Conservation (phyloP, 192 early-diverging fungal species). For the Thamnidium elegans region DNA sequence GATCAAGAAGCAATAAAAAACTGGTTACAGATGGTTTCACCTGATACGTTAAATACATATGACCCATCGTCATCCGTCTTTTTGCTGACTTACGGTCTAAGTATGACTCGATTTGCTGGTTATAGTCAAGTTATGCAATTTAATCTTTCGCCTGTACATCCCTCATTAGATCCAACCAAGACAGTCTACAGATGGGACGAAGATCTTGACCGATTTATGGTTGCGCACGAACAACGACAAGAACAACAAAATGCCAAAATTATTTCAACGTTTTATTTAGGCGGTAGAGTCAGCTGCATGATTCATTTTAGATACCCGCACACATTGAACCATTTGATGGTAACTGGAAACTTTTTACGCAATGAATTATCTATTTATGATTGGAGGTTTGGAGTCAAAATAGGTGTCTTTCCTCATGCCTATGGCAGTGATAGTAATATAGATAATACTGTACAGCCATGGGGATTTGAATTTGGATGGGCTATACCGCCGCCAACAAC, state of each 20-base stretch:
- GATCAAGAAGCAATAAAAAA: conserved; percentile 4
- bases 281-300: conserved; percentile 34
- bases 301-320: conserved; percentile 31
- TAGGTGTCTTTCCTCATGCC: conserved; percentile 19
- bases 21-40: conserved; percentile 23
- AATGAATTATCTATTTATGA: conserved; percentile 34
- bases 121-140: not conserved
- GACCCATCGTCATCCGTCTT: conserved; percentile 9
- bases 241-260: not conserved
- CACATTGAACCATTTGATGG: conserved; percentile 32
- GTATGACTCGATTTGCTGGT: conserved; percentile 7
- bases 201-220: not conserved
- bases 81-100: conserved; percentile 24
- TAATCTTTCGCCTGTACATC: not conserved
- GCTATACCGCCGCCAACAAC: not conserved
- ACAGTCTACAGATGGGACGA: conserved; percentile 1
- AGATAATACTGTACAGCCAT: conserved; percentile 13
- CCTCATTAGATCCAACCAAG: not conserved
- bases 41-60: conserved; percentile 11
- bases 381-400: conserved; percentile 33
- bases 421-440: not conserved
- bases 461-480: conserved; percentile 22
- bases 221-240: not conserved
- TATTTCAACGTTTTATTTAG: conserved; percentile 20
- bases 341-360: conserved; percentile 22